Conservation (phyloP, 2,329 filamentous ascomycete species). For the Lasiodiplodia sp. region DNA sequence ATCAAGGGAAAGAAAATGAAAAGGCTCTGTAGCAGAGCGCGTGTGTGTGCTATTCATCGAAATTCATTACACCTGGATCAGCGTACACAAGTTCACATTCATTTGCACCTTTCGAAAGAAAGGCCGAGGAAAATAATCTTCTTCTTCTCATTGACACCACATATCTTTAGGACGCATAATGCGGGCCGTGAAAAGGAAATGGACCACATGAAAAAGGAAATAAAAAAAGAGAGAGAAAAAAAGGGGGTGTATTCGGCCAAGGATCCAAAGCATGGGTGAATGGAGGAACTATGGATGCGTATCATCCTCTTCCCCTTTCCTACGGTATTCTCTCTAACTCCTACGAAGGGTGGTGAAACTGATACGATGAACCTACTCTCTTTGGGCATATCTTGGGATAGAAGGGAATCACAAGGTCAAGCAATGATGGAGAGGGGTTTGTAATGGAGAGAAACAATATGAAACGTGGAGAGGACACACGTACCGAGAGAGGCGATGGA, state of each 20-base stretch:
- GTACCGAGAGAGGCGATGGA: slow-evolving; percentile 6
- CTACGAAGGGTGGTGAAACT: background rate
- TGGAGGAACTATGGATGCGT: background rate
- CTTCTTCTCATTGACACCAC: background rate
- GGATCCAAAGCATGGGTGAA: background rate
- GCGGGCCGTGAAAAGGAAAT: background rate
- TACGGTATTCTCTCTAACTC: background rate
- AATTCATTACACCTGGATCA: background rate
- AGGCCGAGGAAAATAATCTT: background rate
- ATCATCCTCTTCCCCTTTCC: background rate
- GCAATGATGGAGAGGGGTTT: background rate
- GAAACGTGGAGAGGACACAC: background rate
- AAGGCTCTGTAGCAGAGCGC: background rate
- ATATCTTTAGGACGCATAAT: background rate
- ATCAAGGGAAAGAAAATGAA: background rate
- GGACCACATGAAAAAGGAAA: too few relatives aligned
- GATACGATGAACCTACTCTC: background rate
- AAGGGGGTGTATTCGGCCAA: background rate
- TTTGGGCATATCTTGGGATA: background rate
- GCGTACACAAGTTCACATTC: background rate
- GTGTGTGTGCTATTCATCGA: background rate
- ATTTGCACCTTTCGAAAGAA: background rate
- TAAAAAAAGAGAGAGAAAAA: background rate
- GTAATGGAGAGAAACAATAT: background rate
- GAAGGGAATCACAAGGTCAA: background rate